phyloP scores from a whole-genome alignment of 306 rosid species.

The Oxytropis ochrocephala region DNA sequence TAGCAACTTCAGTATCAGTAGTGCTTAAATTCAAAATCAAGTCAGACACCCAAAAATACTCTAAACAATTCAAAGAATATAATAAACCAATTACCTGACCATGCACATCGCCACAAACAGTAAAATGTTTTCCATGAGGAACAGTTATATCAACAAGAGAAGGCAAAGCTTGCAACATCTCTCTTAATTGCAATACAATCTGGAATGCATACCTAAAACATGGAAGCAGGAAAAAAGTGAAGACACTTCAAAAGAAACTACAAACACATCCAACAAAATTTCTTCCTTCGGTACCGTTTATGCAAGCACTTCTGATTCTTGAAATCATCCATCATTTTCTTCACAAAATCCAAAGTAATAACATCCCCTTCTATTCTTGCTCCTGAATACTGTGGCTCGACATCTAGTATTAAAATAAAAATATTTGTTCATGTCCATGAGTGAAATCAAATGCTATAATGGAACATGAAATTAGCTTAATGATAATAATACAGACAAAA shows the following conservation, averaged over 20 bases:
- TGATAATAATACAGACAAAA: not conserved
- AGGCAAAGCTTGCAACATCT: conserved; percentile 68
- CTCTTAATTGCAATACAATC: conserved; percentile 84
- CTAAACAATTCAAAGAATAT: conserved; percentile 1
- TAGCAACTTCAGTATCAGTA: not conserved
- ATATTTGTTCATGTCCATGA: conserved; percentile 20
- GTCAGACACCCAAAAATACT: conserved; percentile 1
- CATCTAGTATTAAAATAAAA: conserved; percentile 57
- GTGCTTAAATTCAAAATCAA: not conserved
- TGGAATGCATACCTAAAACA: conserved; percentile 85
- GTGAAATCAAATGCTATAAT: conserved; percentile 10
- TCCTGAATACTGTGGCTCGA: conserved; percentile 87
- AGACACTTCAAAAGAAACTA: conserved; percentile 13
- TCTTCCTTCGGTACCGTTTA: conserved; percentile 59
- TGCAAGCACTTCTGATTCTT: conserved; percentile 85
- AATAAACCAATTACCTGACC: conserved; percentile 73
- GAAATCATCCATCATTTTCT: conserved; percentile 94
- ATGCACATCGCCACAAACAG: conserved; percentile 98
- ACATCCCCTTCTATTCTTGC: conserved; percentile 93
- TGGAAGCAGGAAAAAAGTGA: conserved; percentile 17
- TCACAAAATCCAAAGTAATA: conserved; percentile 85
- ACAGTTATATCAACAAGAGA: conserved; percentile 81
- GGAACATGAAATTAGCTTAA: not conserved
- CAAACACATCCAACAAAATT: not conserved
- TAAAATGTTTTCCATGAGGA: conserved; percentile 74